phyloP scores from a whole-genome alignment of 148 eudicot species.

The Beta vulgaris region DNA sequence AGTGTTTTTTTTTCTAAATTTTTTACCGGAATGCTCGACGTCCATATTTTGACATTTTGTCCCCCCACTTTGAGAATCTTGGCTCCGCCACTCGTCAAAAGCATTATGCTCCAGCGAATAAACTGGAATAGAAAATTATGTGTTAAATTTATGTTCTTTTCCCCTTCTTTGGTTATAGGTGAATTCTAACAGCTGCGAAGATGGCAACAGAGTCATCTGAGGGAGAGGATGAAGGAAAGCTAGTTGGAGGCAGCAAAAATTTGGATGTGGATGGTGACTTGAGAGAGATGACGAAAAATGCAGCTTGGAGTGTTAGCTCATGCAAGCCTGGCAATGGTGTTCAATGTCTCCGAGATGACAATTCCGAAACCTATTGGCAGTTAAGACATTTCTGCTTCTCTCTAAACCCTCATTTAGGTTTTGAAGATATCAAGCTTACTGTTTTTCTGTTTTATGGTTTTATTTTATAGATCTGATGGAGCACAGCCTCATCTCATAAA shows the following conservation, averaged over 20 bases:
- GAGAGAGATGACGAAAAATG: conserved; percentile 86
- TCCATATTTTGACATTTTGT: too few species aligned
- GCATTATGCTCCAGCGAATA: too few species aligned
- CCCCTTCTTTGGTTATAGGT: background rate
- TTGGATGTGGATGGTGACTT: conserved; percentile 71
- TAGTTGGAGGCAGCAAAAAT: conserved; percentile 64
- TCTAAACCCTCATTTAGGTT: background rate
- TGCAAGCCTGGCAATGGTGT: conserved; percentile 95
- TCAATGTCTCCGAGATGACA: conserved; percentile 71
- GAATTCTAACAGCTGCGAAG: conserved; percentile 1
- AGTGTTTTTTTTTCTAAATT: too few species aligned
- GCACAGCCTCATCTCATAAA: conserved; percentile 93
- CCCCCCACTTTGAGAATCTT: too few species aligned
- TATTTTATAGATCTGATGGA: conserved; percentile 70
- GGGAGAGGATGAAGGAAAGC: conserved; percentile 83
- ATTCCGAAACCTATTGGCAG: conserved; percentile 92
- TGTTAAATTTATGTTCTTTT: background rate
- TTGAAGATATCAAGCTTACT: too few species aligned
- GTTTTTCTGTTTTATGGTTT: conserved; percentile 3
- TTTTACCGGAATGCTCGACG: too few species aligned
- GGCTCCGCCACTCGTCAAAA: too few species aligned
- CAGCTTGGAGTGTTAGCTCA: conserved; percentile 97
- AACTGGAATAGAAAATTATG: background rate
- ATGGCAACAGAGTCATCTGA: conserved; percentile 78
- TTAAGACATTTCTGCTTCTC: conserved; percentile 26